Conservation (phyloP, 129 eudicot genomes). For the Gnaphalium uliginosum region DNA sequence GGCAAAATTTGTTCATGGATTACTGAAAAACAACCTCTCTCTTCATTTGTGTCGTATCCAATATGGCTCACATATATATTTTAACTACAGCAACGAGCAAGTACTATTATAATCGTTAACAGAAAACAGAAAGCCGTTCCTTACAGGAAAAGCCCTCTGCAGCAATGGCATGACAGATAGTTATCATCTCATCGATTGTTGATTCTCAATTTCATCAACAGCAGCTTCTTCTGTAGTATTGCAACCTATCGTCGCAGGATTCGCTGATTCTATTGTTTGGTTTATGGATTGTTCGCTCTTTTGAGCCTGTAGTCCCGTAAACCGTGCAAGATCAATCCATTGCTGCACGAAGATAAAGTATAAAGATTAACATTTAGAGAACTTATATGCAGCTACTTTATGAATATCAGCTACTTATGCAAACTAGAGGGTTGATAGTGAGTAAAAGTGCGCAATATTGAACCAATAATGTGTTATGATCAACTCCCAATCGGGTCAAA, state of each 20-base stretch:
- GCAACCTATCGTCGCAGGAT: conserved; percentile 52
- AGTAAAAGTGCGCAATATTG: not conserved
- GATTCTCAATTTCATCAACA: conserved; percentile 52
- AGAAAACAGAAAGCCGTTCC: conserved; percentile 13
- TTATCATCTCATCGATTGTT: conserved; percentile 51
- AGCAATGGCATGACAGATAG: conserved; percentile 7
- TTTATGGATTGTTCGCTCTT: conserved; percentile 47
- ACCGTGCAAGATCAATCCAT: conserved; percentile 96
- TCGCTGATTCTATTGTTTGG: conserved; percentile 48
- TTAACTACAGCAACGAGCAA: conserved; percentile 27
- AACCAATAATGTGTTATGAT: not conserved
- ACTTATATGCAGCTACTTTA: not conserved
- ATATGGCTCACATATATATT: conserved; percentile 22
- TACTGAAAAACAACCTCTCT: conserved; percentile 15
- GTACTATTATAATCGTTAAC: not conserved
- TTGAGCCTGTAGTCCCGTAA: conserved; percentile 81
- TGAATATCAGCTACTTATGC: not conserved
- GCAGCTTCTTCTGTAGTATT: conserved; percentile 54
- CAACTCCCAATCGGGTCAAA: not conserved
- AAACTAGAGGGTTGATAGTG: not conserved
- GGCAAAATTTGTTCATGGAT: not conserved
- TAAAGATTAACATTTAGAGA: not conserved
- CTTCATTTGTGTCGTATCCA: conserved; percentile 27
- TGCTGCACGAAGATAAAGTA: conserved; percentile 59
- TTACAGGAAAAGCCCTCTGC: conserved; percentile 29